A percentile compares a stretch with the other conserved stretches of the same genome.
Evolutionary conservation across 2,329 filamentous ascomycete species (phyloP).

Genomic region (Aspergillus glaucus): DNA sequence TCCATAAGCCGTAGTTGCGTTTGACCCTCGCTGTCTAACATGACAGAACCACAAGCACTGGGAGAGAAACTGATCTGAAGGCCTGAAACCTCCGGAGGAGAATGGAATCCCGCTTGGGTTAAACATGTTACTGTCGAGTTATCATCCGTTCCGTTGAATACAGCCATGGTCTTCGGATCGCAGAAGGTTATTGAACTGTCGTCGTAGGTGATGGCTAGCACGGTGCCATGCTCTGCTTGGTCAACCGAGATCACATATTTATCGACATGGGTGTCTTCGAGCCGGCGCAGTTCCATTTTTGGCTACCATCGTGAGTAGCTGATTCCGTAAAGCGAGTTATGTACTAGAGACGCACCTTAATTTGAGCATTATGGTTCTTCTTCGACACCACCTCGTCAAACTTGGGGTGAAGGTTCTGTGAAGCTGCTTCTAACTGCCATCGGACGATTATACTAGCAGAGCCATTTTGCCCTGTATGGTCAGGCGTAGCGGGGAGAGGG

Average conservation of each 20-base stretch:
- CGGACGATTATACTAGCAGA: slow-evolving; percentile 69
- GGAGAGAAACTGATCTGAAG: slow-evolving; percentile 39
- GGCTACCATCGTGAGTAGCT: slow-evolving; percentile 28
- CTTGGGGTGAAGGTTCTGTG: slow-evolving; percentile 63
- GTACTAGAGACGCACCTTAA: slow-evolving; percentile 22
- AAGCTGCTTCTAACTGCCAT: slow-evolving; percentile 68
- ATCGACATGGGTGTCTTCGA: slow-evolving; percentile 62
- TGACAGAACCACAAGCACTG: slow-evolving; percentile 35
- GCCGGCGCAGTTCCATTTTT: slow-evolving; percentile 53
- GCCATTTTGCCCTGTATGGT: slow-evolving; percentile 55
- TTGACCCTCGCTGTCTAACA: slow-evolving; percentile 34
- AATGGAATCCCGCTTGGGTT: slow-evolving; percentile 71
- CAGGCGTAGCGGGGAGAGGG: slow-evolving; percentile 44
- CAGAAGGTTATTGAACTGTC: slow-evolving; percentile 78
- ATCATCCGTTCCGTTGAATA: slow-evolving; percentile 60
- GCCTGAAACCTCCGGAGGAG: slow-evolving; percentile 56
- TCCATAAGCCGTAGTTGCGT: slow-evolving; percentile 34
- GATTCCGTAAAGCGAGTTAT: slow-evolving; percentile 2
- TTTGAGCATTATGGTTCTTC: slow-evolving; percentile 50
- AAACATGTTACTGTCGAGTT: slow-evolving; percentile 62
- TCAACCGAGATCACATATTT: slow-evolving; percentile 66
- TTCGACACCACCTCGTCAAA: slow-evolving; percentile 70
- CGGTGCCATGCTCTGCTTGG: slow-evolving; percentile 62
- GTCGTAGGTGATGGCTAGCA: slow-evolving; percentile 66
- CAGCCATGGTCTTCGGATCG: slow-evolving; percentile 66